Base-by-base conservation (phyloP, 2,329 filamentous ascomycete genomes). In the Sclerotinia minor region DNA sequence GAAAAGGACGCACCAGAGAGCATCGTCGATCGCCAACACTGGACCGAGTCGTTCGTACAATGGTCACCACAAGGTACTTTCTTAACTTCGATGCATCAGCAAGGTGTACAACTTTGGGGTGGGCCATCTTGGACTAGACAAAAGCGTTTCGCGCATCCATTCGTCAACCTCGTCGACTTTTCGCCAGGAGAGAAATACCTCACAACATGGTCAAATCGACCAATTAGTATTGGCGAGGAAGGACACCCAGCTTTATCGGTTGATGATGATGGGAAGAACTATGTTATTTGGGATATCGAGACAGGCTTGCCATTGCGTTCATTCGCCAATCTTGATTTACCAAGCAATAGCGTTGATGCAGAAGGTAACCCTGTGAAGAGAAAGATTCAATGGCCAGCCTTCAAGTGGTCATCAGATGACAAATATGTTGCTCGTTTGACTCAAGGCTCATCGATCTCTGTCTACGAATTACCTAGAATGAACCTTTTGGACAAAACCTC, bases 321-420 rank as follows among this genome's bases (percentile, higher is more conserved):
- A 0, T 99, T 99, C 78, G 89, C 92, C 71, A 96, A 94, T 74
- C 86, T 97, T 71, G 95, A 99, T 73, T 81, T 92, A 19, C 87
- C 91, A 41, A 85, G 85, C 72, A 83, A 86, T 60, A 81, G 81
- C 49, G 80, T 79, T 61, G 88, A 89, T 67, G 83, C 83, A 49
- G 86, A 89, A 49, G 87, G 87, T 70, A 83, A 87, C 69, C 85
- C 87, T 41, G 82, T 86, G 72, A 96, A 96, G 84, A 92, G 93
- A 80, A 97, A 97, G 86, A 88, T 96, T 75, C 92, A 95, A 77
- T 99, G 95, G 95, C 95, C 95, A 32, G 94, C 94, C 2, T 99
- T 99, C 88, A 99, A 99, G 83, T 99, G 95, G 95, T 98, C 95
- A 41, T 84, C 95, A 3, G 95, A 99, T 77, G 93, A 97, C 81